Base-by-base conservation (phyloP, 495 filamentous ascomycete genomes). In the Corynascus novoguineensis region DNA sequence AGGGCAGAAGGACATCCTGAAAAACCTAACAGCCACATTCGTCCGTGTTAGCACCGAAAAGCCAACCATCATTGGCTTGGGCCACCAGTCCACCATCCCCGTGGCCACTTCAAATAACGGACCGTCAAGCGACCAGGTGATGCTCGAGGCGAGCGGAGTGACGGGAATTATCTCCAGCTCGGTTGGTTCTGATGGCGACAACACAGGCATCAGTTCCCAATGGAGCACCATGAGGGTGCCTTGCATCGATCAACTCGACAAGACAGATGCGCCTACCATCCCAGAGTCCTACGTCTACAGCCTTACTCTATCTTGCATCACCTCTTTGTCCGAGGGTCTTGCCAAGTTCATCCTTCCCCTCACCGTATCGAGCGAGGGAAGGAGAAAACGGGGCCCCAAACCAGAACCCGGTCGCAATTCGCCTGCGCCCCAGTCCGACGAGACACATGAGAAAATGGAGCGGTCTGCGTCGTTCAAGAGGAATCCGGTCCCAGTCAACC, bases 231-330 rank as follows among this genome's bases (percentile, higher is more conserved):
- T 95, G 62, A 79, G 89, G 52, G 89, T 89, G 19, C 85, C 92
- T 24, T 97, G 91, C 67, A 87, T 97, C 37, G 93, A 98, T 55
- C 87, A 95, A 48, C 81, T 97, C 11, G 93, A 98, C 72, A 98
- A 98, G 68, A 78, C 83, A 3, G 92, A 97, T 31, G 79, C 93
- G 5, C 90, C 92, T 4, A 53, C 70, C 9, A 80, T 93, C 38
- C 93, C 93, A 1, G 91, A 96, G 50, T 95, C 95, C 0, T 98
- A 98, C 64, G 81, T 96, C 27, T 96, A 98, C 71, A 87, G 86
- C 62, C 78, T 98, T 15, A 89, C 90, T 7, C 75, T 98, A 14
- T 87, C 87, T 1, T 97, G 95, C 69, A 84, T 98, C 51, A 89
- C 86, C 53, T 85, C 81, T 3, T 80, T 98, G 58, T 92, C 92